Conservation (phyloP, 192 early-diverging fungal species). For the Rhizophagus prolifer region DNA sequence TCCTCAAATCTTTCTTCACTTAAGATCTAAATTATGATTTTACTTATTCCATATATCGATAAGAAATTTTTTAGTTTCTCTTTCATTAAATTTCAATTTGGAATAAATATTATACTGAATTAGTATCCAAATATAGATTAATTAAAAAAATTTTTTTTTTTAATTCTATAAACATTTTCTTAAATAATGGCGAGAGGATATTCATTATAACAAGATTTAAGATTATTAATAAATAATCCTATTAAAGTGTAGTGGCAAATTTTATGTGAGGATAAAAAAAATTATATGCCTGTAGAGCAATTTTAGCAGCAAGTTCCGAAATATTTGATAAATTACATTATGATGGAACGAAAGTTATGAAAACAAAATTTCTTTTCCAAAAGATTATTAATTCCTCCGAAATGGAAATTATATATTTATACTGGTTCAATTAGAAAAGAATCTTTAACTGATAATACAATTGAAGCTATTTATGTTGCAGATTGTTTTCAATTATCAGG, state of each 20-base stretch:
- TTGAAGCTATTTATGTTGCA: background rate
- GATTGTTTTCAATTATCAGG: slow-evolving; percentile 14
- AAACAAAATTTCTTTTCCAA: background rate
- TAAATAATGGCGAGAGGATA: no score
- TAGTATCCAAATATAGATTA: no score
- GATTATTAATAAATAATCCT: slow-evolving; percentile 4
- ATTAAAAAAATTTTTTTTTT: no score
- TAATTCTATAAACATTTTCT: no score
- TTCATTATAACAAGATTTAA: background rate
- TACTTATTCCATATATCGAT: no score
- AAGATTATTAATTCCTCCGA: background rate
- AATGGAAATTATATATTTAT: background rate
- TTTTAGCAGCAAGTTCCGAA: slow-evolving; percentile 8
- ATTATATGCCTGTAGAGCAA: background rate
- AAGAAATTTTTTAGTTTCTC: no score
- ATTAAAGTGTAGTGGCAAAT: background rate
- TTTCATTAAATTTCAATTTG: no score
- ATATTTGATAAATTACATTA: slow-evolving; percentile 6
- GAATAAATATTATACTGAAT: no score
- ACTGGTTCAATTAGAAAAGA: background rate
- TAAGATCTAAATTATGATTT: no score
- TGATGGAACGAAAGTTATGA: slow-evolving; percentile 3
- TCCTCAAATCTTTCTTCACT: no score
- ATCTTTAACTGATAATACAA: background rate
- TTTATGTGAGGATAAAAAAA: background rate